These are phyloP conservation scores for Apophysomyces elegans DNA, from an alignment of 371 early-diverging fungal genomes.

Conservation along the genomic window DNA sequence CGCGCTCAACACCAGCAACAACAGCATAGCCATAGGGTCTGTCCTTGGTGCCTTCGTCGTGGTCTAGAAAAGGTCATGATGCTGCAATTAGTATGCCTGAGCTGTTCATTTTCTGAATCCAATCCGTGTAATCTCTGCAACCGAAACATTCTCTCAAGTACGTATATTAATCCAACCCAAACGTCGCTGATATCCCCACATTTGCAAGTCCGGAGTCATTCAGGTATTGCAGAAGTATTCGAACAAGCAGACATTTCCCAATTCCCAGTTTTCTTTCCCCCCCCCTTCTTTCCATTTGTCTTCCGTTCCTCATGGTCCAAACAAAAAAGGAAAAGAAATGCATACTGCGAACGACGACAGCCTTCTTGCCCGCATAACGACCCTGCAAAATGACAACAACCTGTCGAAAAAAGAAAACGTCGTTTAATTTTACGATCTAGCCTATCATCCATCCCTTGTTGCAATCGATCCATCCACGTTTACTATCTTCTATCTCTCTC, in stretches of 20 bases:
- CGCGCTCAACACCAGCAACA: conserved; percentile 95
- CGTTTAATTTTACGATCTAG: neutral
- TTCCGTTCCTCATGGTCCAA: too few relatives aligned
- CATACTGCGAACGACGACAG: conserved; percentile 95
- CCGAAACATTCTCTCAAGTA: neutral
- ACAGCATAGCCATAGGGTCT: conserved; percentile 96
- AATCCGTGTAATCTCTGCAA: neutral
- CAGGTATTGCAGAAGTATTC: neutral
- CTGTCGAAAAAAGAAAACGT: conserved; percentile 43
- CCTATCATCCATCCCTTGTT: neutral
- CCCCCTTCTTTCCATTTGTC: neutral
- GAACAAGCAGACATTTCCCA: neutral
- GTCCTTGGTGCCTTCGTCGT: conserved; percentile 88
- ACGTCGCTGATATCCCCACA: neutral
- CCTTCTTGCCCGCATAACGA: conserved; percentile 98
- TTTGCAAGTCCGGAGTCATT: neutral
- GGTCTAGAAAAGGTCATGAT: conserved; percentile 34
- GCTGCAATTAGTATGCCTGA: neutral
- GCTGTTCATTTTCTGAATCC: neutral
- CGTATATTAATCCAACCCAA: neutral
- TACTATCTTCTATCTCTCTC: neutral
- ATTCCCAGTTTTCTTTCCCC: neutral
- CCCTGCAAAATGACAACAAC: conserved; percentile 97
- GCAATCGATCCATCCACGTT: conserved; percentile 12
- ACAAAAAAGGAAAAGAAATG: conserved; percentile 18